These are phyloP conservation scores for Termitomyces sp. DNA, from an alignment of 768 basidiomycete genomes.

Conservation along the genomic window DNA sequence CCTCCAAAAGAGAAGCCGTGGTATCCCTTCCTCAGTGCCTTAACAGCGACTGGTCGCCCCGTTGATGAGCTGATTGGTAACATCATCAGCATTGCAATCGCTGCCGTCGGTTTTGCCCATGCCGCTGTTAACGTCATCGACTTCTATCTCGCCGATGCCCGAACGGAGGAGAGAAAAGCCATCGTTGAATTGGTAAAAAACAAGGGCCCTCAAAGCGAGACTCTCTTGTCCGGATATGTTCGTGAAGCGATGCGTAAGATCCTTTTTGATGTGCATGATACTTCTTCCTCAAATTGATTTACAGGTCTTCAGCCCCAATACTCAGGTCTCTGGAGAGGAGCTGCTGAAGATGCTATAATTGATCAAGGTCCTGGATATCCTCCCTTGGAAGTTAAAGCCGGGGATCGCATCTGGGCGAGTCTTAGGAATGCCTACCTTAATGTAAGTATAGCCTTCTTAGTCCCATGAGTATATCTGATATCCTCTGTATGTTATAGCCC, in stretches of 20 bases:
- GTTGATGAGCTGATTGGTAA: constrained; percentile 38
- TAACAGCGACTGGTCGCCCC: constrained; percentile 31
- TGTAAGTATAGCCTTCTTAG: constrained; percentile 16
- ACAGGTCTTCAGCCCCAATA: constrained; percentile 36
- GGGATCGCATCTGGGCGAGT: constrained; percentile 35
- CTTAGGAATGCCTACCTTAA: constrained; percentile 41
- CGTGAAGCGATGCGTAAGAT: constrained; percentile 43
- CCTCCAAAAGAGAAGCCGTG: constrained; percentile 24
- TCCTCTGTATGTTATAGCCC: constrained; percentile 21
- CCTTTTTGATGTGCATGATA: not conserved
- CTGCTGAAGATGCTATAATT: constrained; percentile 27
- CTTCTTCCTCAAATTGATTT: not conserved
- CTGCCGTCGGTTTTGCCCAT: constrained; percentile 44
- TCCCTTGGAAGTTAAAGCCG: constrained; percentile 30
- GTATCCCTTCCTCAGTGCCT: constrained; percentile 32
- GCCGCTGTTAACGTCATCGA: constrained; percentile 45
- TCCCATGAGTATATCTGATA: not conserved
- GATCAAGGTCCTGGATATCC: constrained; percentile 29
- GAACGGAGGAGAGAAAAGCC: constrained; percentile 31
- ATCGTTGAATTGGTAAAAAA: constrained; percentile 30
- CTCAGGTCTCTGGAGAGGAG: constrained; percentile 35
- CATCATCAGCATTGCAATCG: constrained; percentile 42
- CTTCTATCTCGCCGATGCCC: constrained; percentile 44
- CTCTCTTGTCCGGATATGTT: constrained; percentile 42
- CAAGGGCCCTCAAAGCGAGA: constrained; percentile 25